Percentiles rank a stretch among this genome's conserved stretches.
These are phyloP conservation scores for Stachybotrys elegans DNA, from an alignment of 2,329 filamentous ascomycete species.

Conservation along the genomic window DNA sequence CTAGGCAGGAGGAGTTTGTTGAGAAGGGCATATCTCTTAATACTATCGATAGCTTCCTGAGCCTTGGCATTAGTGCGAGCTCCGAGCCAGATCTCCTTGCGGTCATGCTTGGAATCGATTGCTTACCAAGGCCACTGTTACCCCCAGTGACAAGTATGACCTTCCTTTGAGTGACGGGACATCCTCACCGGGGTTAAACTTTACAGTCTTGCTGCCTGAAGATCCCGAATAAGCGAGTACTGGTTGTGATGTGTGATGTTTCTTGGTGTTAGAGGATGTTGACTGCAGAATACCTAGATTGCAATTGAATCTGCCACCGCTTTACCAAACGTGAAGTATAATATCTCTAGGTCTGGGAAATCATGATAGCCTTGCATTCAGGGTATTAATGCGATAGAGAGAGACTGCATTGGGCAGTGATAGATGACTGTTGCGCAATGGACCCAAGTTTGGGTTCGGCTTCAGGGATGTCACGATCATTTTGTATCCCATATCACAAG, in stretches of 20 bases:
- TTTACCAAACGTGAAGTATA: neutral
- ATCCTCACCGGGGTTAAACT: neutral
- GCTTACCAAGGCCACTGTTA: neutral
- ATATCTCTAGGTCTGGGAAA: too few relatives aligned
- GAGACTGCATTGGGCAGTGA: too few relatives aligned
- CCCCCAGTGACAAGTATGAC: neutral
- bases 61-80: neutral
- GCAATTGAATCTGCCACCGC: neutral
- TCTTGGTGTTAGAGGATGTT: too few relatives aligned
- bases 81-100: neutral
- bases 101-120: neutral
- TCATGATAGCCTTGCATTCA: too few relatives aligned
- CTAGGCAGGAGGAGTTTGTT: neutral
- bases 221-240: neutral
- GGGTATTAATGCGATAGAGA: too few relatives aligned
- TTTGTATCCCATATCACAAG: too few relatives aligned
- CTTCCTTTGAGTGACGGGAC: neutral
- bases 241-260: too few relatives aligned
- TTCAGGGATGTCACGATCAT: too few relatives aligned
- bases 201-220: neutral
- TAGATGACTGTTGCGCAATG: too few relatives aligned
- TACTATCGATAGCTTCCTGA: neutral
- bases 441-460: too few relatives aligned
- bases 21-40: neutral
- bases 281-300: too few relatives aligned